Conservation (phyloP, 352 stramenopile species). For the Phytophthora meadii region DNA sequence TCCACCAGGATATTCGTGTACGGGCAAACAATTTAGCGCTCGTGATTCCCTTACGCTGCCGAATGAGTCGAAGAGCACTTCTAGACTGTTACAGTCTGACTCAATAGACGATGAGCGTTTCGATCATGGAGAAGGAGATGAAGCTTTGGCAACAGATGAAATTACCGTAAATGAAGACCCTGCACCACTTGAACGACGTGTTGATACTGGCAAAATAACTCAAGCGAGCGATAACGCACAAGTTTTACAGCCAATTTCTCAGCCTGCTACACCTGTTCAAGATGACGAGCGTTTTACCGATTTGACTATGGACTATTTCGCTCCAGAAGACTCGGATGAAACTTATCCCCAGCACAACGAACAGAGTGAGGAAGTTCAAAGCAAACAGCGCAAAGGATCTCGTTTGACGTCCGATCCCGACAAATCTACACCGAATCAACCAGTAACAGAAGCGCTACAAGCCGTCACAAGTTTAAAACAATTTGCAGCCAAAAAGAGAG, state of each 20-base stretch:
- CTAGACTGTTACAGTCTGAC: background rate
- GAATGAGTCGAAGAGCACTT: background rate
- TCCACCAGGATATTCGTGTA: slow-evolving; percentile 14
- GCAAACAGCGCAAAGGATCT: background rate
- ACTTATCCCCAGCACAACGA: slow-evolving; percentile 5
- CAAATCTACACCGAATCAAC: background rate
- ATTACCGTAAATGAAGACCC: slow-evolving; percentile 1
- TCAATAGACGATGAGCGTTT: slow-evolving; percentile 18
- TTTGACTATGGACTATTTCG: slow-evolving; percentile 36
- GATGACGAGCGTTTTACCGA: slow-evolving; percentile 42
- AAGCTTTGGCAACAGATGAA: slow-evolving; percentile 21
- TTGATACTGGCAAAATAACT: background rate
- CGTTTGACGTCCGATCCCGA: background rate
- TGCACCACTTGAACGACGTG: background rate
- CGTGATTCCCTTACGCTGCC: background rate
- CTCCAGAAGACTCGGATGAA: slow-evolving; percentile 28
- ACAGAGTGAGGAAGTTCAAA: background rate
- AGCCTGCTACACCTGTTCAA: slow-evolving; percentile 7
- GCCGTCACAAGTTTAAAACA: slow-evolving; percentile 33
- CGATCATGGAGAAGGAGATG: slow-evolving; percentile 12
- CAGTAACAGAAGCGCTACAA: slow-evolving; percentile 11
- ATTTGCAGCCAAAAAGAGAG: slow-evolving; percentile 37
- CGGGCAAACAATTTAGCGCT: slow-evolving; percentile 11
- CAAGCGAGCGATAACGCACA: too few species aligned
- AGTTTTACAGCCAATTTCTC: background rate